Conservation (phyloP, 805 yeast species). For the Candida maesae region DNA sequence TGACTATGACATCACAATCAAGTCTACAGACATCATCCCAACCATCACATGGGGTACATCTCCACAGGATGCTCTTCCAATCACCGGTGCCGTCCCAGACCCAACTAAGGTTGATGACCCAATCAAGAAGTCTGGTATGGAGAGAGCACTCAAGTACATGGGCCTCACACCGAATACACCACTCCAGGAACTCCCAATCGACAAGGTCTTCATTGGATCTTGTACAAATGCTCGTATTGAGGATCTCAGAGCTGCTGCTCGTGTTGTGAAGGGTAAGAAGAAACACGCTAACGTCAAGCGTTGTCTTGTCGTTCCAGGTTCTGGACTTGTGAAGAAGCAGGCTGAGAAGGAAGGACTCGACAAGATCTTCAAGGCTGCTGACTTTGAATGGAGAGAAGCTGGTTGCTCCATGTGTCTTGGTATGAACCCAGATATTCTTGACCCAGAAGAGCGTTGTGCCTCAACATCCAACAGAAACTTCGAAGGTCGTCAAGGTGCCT, state of each 20-base stretch:
- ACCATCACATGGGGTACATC: conserved; percentile 99
- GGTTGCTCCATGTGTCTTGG: conserved; percentile 99
- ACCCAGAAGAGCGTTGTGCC: conserved; percentile 96
- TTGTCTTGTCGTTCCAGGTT: conserved; percentile 95
- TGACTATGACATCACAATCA: conserved; percentile 76
- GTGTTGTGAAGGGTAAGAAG: conserved; percentile 84
- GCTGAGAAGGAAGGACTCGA: conserved; percentile 96
- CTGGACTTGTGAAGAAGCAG: conserved; percentile 88
- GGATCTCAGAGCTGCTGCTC: conserved; percentile 94
- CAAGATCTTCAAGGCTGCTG: conserved; percentile 85
- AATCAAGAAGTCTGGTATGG: conserved; percentile 76
- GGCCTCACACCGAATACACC: conserved; percentile 85
- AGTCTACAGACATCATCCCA: conserved; percentile 84
- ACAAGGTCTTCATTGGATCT: conserved; percentile 96
- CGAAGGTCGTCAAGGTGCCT: conserved; percentile 98
- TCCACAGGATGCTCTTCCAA: conserved; percentile 97
- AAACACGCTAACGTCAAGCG: conserved; percentile 77
- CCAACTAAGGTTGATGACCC: conserved; percentile 74
- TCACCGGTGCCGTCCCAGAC: conserved; percentile 86
- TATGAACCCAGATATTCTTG: conserved; percentile 97
- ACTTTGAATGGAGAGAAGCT: conserved; percentile 99
- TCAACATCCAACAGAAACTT: conserved; percentile 98
- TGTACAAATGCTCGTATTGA: conserved; percentile 98
- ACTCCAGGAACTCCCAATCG: conserved; percentile 68
- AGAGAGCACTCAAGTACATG: conserved; percentile 88